Conservation (phyloP, 2,329 filamentous ascomycete genomes). For the Elsinoe fawcettii region DNA sequence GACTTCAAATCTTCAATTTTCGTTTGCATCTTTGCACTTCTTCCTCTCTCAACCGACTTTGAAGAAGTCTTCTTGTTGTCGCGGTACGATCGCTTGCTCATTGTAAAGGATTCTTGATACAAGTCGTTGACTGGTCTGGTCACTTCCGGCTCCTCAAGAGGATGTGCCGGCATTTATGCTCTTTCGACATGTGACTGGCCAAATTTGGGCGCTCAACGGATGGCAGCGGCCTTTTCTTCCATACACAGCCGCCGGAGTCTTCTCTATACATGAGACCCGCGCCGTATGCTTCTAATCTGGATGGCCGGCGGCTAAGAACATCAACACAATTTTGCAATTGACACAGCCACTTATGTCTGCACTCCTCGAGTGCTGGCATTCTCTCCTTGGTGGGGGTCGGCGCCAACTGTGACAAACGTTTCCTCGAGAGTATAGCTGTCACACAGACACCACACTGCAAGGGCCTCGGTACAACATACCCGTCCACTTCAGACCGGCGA, state of each 20-base stretch:
- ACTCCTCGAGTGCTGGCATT: too few species aligned
- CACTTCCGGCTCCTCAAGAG: neutral
- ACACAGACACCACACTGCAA: too few species aligned
- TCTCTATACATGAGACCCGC: slow-evolving; percentile 10
- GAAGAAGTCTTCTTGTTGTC: neutral
- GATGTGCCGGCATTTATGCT: neutral
- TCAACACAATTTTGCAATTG: neutral
- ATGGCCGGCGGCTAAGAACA: neutral
- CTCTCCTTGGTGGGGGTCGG: too few species aligned
- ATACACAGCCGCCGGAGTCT: neutral
- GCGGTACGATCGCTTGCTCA: slow-evolving; percentile 5
- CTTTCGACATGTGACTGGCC: slow-evolving; percentile 2
- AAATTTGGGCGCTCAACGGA: slow-evolving; percentile 5
- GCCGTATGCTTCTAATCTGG: neutral
- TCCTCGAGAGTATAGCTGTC: too few species aligned
- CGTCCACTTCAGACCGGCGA: too few species aligned
- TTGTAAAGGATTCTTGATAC: neutral
- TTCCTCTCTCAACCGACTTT: neutral
- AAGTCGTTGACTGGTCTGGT: neutral
- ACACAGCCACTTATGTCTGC: neutral
- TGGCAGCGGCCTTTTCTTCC: slow-evolving; percentile 4
- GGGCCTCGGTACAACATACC: too few species aligned
- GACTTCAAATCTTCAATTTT: slow-evolving; percentile 7
- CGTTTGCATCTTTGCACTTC: neutral
- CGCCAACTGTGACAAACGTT: too few species aligned